Percentiles rank a stretch among this genome's conserved stretches.
Evolutionary conservation across 2,329 filamentous ascomycete genomes (phyloP).

Genomic region (Trichothecium roseum): DNA sequence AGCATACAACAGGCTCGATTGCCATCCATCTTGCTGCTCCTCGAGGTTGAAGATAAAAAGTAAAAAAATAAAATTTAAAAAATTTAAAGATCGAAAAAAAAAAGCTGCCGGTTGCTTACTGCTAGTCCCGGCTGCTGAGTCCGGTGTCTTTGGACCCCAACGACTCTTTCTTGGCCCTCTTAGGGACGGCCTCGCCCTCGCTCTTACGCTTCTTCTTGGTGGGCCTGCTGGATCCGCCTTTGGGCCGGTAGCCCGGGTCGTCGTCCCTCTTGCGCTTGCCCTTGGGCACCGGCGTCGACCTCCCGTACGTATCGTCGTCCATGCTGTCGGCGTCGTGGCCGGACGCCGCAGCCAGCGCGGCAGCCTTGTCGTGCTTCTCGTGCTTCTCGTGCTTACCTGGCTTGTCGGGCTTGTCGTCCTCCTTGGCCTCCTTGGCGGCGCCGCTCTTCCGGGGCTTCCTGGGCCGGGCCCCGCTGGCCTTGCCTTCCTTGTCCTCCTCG

Average conservation of each 20-base stretch:
- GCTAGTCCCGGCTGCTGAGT: no score
- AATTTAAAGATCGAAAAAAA: no score
- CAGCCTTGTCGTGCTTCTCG: slow-evolving; percentile 11
- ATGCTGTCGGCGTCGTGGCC: slow-evolving; percentile 23
- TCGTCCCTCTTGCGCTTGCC: slow-evolving; percentile 48
- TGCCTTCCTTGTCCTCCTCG: slow-evolving; percentile 27
- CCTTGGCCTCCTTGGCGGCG: slow-evolving; percentile 22
- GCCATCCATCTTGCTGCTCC: no score
- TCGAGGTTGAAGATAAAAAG: no score
- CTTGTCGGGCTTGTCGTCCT: slow-evolving; percentile 14
- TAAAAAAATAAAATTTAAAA: no score
- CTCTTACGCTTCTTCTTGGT: slow-evolving; percentile 51
- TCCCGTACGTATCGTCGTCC: slow-evolving; percentile 23
- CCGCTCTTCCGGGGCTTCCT: not conserved
- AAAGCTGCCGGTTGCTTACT: no score
- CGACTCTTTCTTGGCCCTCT: slow-evolving; percentile 24
- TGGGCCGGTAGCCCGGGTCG: slow-evolving; percentile 46
- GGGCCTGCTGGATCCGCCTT: slow-evolving; percentile 42
- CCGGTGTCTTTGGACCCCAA: no score
- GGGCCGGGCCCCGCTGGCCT: slow-evolving; percentile 19
- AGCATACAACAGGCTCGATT: no score
- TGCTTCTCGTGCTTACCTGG: slow-evolving; percentile 15
- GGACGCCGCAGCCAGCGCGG: slow-evolving; percentile 10
- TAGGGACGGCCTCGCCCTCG: slow-evolving; percentile 32
- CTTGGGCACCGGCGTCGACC: slow-evolving; percentile 20